Percentiles rank a stretch among this genome's conserved stretches.
phyloP scores from a whole-genome alignment of 208 protist genomes.

The Crithidia acanthocephali region DNA sequence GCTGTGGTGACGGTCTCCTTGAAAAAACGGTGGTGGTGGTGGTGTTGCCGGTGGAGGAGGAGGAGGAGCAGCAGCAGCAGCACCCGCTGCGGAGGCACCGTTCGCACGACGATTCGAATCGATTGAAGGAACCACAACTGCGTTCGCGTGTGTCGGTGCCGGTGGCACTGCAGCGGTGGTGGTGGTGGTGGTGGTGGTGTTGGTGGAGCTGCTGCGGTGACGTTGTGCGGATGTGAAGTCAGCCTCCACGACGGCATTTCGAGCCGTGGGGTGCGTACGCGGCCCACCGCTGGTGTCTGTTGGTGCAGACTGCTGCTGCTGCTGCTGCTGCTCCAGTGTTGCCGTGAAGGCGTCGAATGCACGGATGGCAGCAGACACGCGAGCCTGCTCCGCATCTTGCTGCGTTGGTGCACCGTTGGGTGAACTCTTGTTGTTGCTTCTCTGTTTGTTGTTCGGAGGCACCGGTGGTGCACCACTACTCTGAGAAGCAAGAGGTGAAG shows the following conservation, averaged over 20 bases:
- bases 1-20: no score
- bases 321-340: constrained; percentile 15
- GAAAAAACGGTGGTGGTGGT: neutral
- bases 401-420: neutral
- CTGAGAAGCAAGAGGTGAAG: no score
- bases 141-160: no score
- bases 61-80: no score
- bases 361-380: constrained; percentile 33
- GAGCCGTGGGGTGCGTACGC: neutral
- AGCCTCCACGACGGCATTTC: neutral
- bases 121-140: no score
- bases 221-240: neutral
- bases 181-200: neutral
- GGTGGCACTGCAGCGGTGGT: neutral
- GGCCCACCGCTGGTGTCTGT: neutral
- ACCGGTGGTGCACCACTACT: no score
- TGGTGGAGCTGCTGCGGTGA: neutral
- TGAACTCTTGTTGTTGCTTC: neutral
- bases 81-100: no score
- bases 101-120: no score
- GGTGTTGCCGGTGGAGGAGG: neutral
- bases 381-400: constrained; percentile 15
- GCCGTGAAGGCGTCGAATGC: constrained; percentile 44
- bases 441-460: no score
- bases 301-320: neutral